A percentile compares a stretch with the other conserved stretches of the same genome.
Evolutionary conservation across 768 basidiomycete species (phyloP).

Genomic region (Serendipita indica): DNA sequence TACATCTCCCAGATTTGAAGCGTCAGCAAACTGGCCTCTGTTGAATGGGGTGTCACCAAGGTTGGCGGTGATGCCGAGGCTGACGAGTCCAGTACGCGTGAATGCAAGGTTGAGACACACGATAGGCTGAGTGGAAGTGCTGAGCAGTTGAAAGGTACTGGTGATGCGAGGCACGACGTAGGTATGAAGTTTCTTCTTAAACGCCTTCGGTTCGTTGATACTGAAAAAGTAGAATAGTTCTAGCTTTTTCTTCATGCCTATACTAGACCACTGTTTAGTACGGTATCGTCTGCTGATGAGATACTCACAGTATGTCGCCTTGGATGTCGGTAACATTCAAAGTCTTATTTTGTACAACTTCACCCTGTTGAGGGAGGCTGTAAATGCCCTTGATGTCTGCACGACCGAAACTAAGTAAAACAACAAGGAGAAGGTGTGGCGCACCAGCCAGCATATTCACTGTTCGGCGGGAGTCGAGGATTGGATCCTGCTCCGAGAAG

Average conservation of each 20-base stretch:
- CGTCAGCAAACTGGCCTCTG: slow-evolving; percentile 29
- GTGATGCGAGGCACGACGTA: slow-evolving; percentile 32
- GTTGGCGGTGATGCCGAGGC: slow-evolving; percentile 26
- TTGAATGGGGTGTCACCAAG: slow-evolving; percentile 28
- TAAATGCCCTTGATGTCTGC: not conserved
- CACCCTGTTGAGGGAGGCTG: not conserved
- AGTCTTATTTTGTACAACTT: not conserved
- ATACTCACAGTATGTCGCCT: slow-evolving; percentile 14
- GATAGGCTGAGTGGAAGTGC: slow-evolving; percentile 25
- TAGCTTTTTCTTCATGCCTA: slow-evolving; percentile 41
- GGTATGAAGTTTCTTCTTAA: slow-evolving; percentile 27
- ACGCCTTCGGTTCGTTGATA: slow-evolving; percentile 29
- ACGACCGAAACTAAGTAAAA: not conserved
- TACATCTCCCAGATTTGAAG: slow-evolving; percentile 27
- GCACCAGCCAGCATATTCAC: slow-evolving; percentile 6
- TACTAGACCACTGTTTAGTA: slow-evolving; percentile 21
- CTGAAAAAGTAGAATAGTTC: slow-evolving; percentile 40
- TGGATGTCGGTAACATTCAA: slow-evolving; percentile 14
- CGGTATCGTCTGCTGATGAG: not conserved
- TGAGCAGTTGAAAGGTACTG: slow-evolving; percentile 29
- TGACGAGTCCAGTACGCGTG: slow-evolving; percentile 32
- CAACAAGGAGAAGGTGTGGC: not conserved
- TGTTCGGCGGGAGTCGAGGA: not conserved
- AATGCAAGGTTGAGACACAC: slow-evolving; percentile 40
- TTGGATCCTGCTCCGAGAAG: not conserved